Conservation (phyloP, 805 yeast genomes). For the Pichia kluyveri region DNA sequence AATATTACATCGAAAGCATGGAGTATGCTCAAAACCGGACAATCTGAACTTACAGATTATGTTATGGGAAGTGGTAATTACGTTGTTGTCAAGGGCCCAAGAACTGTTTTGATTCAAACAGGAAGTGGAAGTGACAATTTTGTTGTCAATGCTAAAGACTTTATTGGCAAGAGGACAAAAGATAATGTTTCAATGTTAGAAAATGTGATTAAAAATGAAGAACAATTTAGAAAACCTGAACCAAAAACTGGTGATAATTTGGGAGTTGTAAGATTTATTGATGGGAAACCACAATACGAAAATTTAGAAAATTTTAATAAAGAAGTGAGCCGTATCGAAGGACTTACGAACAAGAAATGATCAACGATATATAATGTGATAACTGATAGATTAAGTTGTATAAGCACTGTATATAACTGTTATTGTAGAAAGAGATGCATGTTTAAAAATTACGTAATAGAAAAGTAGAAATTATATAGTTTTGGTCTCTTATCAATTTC, state of each 20-base stretch:
- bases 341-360: constrained; percentile 7
- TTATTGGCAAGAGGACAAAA: neutral
- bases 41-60: constrained; percentile 7
- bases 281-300: constrained; percentile 33
- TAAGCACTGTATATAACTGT: too few relatives aligned
- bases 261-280: constrained; percentile 36
- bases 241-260: constrained; percentile 34
- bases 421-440: too few relatives aligned
- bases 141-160: constrained; percentile 4
- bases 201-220: constrained; percentile 13
- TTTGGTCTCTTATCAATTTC: too few relatives aligned
- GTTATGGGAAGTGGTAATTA: constrained; percentile 33
- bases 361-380: too few relatives aligned
- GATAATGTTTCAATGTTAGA: constrained; percentile 15
- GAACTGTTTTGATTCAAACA: constrained; percentile 40
- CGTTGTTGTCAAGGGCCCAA: constrained; percentile 46
- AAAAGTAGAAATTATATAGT: too few relatives aligned
- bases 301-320: constrained; percentile 35
- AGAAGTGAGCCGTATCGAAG: constrained; percentile 27
- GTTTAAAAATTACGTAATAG: too few relatives aligned
- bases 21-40: neutral
- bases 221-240: constrained; percentile 15
- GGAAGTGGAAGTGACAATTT: constrained; percentile 25
- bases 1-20: neutral
- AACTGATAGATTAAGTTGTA: too few relatives aligned